Base-by-base conservation (phyloP, 2,329 filamentous ascomycete genomes). In the Ascochyta rabiei region DNA sequence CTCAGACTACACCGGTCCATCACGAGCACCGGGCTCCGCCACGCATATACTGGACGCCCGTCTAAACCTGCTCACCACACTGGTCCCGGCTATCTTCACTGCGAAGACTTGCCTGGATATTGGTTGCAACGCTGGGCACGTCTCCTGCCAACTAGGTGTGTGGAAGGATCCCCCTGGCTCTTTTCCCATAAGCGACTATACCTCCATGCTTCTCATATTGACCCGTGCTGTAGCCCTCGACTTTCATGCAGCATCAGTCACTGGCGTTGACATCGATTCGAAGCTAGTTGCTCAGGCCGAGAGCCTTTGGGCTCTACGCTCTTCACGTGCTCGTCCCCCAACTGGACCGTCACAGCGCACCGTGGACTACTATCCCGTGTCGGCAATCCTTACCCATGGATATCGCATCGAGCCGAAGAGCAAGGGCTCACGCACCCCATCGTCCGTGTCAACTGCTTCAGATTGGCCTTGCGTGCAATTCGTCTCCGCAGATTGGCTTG, bases 221-320 rank as follows among this genome's bases (percentile, higher is more conserved):
- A 65, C 48, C 46, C 43, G 44, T 59, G 51, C 46, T 57, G 64
- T 42, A 77, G 75, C 67, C 48, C 66, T 76, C 53, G 67, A 75
- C 48, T 76, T 74, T 61, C 59, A 63, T 52, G 74, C 75, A 39
- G 61, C 64, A 48, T 69, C 69, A 24, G 72, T 77, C 49, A 72
- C 69, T 39, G 75, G 75, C 47, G 68, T 77, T 51, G 75, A 77
- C 52, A 73, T 75, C 39, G 75, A 77, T 59, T 58, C 63, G 40
- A 61, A 69, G 21, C 69, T 77, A 39, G 68, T 77, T 56, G 56
- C 49, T 37, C 70, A 75, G 37, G 75, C 76, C 53, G 62, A 70
- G 37, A 66, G 66, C 38, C 73, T 77, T 37, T 52, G 74, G 49
- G 68, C 70, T 12, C 66, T 76, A 23, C 72, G 70, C 43, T 67